Base-by-base conservation (phyloP, 2,329 filamentous ascomycete species). In the Trichothecium sympodiale region DNA sequence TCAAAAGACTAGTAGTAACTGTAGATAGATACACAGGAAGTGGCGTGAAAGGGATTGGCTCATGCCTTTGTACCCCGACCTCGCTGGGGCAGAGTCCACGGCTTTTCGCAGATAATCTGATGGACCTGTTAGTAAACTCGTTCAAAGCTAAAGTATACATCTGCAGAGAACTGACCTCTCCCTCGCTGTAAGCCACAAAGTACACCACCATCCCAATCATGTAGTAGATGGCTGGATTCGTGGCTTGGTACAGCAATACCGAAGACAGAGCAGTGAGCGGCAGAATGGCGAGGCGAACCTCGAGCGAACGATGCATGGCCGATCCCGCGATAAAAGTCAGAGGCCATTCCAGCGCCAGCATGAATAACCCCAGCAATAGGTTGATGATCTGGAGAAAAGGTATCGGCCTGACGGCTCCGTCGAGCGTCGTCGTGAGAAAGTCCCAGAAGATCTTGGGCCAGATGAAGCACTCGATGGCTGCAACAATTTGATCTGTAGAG, bases 371-470 rank as follows among this genome's bases (percentile, higher is more conserved):
- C 51, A 94, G 70, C 31, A 95, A 16, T 17, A 98, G 65, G 53
- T 98, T 98, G 63, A 96, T 71, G 51, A 82, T 83, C 57, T 98
- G 91, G 13, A 98, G 69, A 34, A 87, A 67, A 2, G 91, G 91
- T n/a, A 91, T 59, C 1, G 89, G 89, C 51, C 83, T 87, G 42
- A 96, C 85, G 33, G 82, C 83, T 37, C 67, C 71, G 54, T 98
- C 85, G 48, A 98, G 77, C 49, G 85, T 87, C 53, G 85, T 87
- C 41, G 89, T 95, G 46, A 91, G 63, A 58, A 94, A 94, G 61
- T 98, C 91, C 82, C 84, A 98, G 64, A 98, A 94, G 54, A 98
- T 81, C 60, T 98, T 98, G 46, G 91, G 91, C 87, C 88, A 98
- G 74, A 98, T 89, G 71, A 91, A 94, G 52, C 76, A 80, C 63